A percentile compares a stretch with the other conserved stretches of the same genome.
Conservation (phyloP, 495 filamentous ascomycete species). For the Barbatosphaeria neglecta region DNA sequence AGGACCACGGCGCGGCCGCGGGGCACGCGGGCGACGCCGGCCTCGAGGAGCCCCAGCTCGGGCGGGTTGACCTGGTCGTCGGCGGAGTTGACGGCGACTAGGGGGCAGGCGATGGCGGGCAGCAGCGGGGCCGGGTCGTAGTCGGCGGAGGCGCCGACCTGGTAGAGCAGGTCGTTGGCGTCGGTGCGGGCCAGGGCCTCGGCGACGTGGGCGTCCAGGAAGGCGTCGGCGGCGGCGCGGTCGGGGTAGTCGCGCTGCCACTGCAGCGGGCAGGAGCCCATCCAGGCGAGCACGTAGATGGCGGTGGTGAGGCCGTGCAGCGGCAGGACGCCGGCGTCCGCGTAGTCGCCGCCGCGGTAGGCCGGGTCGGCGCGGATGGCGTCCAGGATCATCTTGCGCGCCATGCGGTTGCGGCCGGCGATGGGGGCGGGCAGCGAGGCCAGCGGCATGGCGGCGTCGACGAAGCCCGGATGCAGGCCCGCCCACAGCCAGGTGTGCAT, state of each 20-base stretch:
- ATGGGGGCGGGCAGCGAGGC: slow-evolving; percentile 1
- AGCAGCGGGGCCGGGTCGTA: slow-evolving; percentile 3
- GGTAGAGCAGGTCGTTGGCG: slow-evolving; percentile 2
- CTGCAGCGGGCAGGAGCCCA: slow-evolving; percentile 1
- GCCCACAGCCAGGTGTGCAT: slow-evolving; percentile 5
- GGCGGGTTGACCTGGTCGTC: slow-evolving; percentile 5
- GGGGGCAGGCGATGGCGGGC: neutral
- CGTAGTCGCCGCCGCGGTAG: neutral
- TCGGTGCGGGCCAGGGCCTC: neutral
- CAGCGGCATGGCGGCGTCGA: slow-evolving; percentile 3
- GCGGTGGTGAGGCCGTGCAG: neutral
- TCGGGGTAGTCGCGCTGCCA: slow-evolving; percentile 2
- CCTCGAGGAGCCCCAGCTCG: slow-evolving; percentile 3
- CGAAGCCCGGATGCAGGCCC: slow-evolving; percentile 1
- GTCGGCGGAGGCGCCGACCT: slow-evolving; percentile 1
- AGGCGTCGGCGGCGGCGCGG: slow-evolving; percentile 2
- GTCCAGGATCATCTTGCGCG: slow-evolving; percentile 5
- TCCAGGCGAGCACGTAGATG: slow-evolving; percentile 1
- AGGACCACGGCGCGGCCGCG: neutral
- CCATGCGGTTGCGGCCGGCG: slow-evolving; percentile 4
- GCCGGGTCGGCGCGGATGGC: slow-evolving; percentile 1
- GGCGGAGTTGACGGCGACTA: slow-evolving; percentile 2
- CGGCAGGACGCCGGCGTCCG: neutral
- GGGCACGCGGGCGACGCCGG: neutral
- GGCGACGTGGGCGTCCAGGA: neutral